Percentiles rank a stretch among this genome's conserved stretches.
Evolutionary conservation across 179 eudicot genomes (phyloP).

Genomic region (Actinidia chinensis): DNA sequence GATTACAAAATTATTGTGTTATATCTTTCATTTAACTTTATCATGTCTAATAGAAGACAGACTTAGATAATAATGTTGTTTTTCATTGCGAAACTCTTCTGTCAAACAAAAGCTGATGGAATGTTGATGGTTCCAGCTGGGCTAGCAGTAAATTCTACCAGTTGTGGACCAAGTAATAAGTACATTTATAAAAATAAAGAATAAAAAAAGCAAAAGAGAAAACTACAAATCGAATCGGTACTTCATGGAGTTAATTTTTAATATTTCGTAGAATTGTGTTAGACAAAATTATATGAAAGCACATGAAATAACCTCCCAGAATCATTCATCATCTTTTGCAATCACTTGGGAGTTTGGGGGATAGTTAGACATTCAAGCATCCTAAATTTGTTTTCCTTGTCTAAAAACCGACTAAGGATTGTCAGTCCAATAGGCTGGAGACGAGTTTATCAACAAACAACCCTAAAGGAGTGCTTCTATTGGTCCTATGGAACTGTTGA

Average conservation of each 20-base stretch:
- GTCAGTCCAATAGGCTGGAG: too few species aligned
- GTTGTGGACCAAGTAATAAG: neutral
- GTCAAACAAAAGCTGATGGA: neutral
- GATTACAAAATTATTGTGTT: neutral
- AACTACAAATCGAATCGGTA: neutral
- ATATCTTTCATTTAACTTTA: neutral
- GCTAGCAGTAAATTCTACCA: neutral
- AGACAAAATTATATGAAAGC: neutral
- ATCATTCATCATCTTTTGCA: neutral
- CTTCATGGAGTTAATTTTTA: neutral
- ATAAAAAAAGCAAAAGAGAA: neutral
- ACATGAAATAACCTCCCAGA: neutral
- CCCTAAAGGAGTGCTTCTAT: too few species aligned
- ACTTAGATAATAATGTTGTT: neutral
- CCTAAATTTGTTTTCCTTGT: neutral
- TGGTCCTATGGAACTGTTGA: neutral
- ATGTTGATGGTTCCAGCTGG: neutral
- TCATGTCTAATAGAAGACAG: neutral
- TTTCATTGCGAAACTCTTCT: neutral
- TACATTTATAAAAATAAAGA: too few species aligned
- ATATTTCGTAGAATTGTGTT: neutral
- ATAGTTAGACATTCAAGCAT: neutral
- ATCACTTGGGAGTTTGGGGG: neutral
- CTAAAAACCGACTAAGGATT: neutral
- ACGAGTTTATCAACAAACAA: too few species aligned